phyloP scores from a whole-genome alignment of 169 alveolate genomes.

The Plasmodium cynomolgi region DNA sequence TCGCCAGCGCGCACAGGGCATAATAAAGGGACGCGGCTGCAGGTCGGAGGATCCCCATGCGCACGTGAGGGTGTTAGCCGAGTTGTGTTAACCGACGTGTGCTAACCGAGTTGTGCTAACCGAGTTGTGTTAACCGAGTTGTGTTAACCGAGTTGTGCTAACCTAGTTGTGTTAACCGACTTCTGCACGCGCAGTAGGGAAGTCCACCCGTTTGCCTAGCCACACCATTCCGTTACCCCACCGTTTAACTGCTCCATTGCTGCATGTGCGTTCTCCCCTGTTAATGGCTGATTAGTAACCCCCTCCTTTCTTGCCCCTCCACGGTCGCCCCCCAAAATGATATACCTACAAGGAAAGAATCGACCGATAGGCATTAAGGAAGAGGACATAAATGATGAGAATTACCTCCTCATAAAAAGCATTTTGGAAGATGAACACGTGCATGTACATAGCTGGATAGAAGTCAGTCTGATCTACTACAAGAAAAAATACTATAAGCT shows the following conservation, averaged over 20 bases:
- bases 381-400: slow-evolving; percentile 63
- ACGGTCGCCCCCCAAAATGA: slow-evolving; percentile 7
- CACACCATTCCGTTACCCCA: background rate
- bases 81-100: background rate
- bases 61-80: background rate
- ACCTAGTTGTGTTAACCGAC: no score
- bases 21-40: background rate
- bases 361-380: slow-evolving; percentile 25
- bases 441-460: slow-evolving; percentile 41
- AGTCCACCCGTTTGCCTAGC: background rate
- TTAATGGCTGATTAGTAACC: background rate
- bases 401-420: slow-evolving; percentile 23
- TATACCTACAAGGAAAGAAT: slow-evolving; percentile 17
- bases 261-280: background rate
- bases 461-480: slow-evolving; percentile 17
- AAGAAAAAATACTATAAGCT: slow-evolving; percentile 44
- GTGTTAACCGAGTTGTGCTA: background rate
- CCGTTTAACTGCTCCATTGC: background rate
- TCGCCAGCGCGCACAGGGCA: background rate
- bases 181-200: background rate
- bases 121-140: background rate
- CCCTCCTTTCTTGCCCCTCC: background rate
- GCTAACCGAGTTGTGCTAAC: background rate
- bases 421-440: slow-evolving; percentile 34
- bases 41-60: background rate